Evolutionary conservation across 768 basidiomycete species (phyloP).

Genomic region (Tricholoma terreum): DNA sequence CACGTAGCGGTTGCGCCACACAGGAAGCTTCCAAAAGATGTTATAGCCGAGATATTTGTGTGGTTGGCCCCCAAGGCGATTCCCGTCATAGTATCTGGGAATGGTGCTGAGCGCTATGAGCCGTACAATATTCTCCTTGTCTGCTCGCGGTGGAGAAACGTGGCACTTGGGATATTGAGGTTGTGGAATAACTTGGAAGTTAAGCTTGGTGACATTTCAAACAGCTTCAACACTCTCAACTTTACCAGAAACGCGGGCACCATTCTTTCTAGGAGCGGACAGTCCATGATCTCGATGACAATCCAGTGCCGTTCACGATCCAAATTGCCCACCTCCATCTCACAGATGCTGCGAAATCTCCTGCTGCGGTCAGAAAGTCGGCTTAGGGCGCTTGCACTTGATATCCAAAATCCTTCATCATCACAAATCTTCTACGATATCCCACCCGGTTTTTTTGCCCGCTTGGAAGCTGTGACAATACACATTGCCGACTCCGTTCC

Average conservation of each 20-base stretch:
- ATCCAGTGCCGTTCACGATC: too few relatives aligned
- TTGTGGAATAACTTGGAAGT: neutral
- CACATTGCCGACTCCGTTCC: neutral
- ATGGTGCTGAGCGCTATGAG: neutral
- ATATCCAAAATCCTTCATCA: neutral
- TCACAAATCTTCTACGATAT: neutral
- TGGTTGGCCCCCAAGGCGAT: neutral
- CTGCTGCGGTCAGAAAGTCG: neutral
- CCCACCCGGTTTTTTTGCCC: neutral
- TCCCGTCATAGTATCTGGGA: neutral
- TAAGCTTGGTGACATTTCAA: neutral
- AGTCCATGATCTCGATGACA: neutral
- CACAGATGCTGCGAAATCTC: neutral
- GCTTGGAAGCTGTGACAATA: neutral
- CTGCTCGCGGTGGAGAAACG: neutral
- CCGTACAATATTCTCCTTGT: neutral
- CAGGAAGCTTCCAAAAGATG: neutral
- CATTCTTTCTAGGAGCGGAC: neutral
- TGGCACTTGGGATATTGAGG: neutral
- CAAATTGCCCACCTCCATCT: neutral
- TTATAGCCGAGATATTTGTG: neutral
- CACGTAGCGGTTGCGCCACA: neutral
- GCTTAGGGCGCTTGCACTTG: neutral
- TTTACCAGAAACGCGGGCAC: neutral
- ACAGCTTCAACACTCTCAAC: neutral